Evolutionary conservation across 208 protist species (phyloP).

Genomic region (Entamoeba invadens): DNA sequence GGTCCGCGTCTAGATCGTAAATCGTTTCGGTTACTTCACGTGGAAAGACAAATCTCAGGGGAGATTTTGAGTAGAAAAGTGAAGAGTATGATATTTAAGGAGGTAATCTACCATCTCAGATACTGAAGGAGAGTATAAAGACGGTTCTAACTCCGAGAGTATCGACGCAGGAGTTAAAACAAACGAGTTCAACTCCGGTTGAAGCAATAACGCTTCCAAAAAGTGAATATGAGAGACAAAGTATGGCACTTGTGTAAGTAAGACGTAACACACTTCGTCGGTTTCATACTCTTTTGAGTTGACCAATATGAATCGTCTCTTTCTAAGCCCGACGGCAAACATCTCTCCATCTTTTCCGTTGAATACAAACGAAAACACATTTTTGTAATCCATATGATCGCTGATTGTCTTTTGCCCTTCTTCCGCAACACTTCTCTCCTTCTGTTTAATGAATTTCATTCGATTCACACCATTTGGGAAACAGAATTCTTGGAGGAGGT

Average conservation of each 20-base stretch:
- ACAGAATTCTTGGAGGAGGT: neutral
- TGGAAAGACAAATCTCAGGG: neutral
- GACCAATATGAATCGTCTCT: neutral
- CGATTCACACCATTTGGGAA: neutral
- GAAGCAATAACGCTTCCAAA: neutral
- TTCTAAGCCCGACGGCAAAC: neutral
- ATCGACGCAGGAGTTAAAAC: neutral
- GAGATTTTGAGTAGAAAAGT: too few relatives aligned
- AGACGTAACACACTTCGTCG: neutral
- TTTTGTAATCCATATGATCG: neutral
- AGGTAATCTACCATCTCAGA: too few relatives aligned
- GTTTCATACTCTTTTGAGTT: neutral
- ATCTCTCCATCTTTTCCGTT: neutral
- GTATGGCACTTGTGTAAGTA: neutral
- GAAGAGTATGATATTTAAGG: too few relatives aligned
- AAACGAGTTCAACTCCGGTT: neutral
- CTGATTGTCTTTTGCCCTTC: neutral
- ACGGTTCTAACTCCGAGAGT: neutral
- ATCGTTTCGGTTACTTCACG: neutral
- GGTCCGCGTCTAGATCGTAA: too few relatives aligned
- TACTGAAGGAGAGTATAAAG: too few relatives aligned
- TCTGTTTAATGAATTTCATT: neutral
- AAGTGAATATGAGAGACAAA: neutral
- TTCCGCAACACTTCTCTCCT: neutral
- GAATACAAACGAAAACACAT: neutral